Evolutionary conservation across 495 filamentous ascomycete genomes (phyloP), one percentile per base, ranked within the genome.

Genomic region (Haplographium delicatum): DNA sequence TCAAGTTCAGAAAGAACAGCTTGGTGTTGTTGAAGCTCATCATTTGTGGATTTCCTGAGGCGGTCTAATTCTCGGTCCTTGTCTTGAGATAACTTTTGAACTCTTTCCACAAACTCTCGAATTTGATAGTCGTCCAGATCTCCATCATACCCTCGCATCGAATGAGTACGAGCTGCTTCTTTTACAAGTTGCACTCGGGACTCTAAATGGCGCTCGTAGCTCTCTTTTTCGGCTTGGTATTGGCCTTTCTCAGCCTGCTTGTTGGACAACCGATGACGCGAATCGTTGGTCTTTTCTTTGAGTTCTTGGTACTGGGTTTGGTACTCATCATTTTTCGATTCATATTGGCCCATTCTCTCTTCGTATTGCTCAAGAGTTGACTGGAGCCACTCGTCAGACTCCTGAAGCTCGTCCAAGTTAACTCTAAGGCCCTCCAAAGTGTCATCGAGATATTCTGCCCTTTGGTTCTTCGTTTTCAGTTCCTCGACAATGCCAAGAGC

Each of bases 171-270:
- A 15, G 90, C 86, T 35, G 86, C 78, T 9, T 94, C 84, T 54
- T 79, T 87, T 50, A 96, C 82, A 65, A 94, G 76, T 1, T 69
- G 71, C 51, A 83, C 74, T 22, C 91, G 83, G 20, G 75, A 66
- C 53, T 76, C 70, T 4, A 95, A 59, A 43, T 95, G 85, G 9
- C 81, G 80, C 61, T 96, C 89, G 58, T 91, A 89, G 53, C 84
- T 85, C 59, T 84, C 82, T 64, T 90, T 88, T 62, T 96, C 82
- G 6, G 91, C 89, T 65, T 93, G 81, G 59, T 82, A 81, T 60
- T 83, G 88, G 24, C 93, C 93, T 57, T 82, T 75, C 62, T 96
- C 93, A 11, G 83, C 80, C 38, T 89, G 81, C 65, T 95, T 96
- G 31, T 70, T 65, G 3, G 81, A 81, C 22, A 91, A 68, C 7